Conservation (phyloP, 2,329 filamentous ascomycete species). For the Colletotrichum lini region DNA sequence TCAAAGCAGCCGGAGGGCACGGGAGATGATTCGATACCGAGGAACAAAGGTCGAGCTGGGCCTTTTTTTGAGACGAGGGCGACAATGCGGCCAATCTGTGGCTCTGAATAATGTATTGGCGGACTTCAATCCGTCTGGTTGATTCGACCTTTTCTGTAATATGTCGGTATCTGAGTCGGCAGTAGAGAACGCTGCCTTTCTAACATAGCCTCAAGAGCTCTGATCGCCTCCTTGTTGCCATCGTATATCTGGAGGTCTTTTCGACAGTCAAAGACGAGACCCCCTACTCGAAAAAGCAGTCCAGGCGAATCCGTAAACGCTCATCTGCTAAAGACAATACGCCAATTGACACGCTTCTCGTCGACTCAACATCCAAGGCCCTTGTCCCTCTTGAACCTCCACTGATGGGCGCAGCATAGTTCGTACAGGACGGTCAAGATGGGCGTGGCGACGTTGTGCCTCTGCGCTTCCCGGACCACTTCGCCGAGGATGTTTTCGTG, state of each 20-base stretch:
- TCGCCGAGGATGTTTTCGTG: slow-evolving; percentile 68
- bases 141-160: not conserved
- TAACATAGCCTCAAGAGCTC: not conserved
- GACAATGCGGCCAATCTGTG: too few relatives aligned
- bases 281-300: too few relatives aligned
- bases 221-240: not conserved
- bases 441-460: slow-evolving; percentile 62
- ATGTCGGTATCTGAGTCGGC: not conserved
- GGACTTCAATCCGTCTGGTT: not conserved
- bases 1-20: too few relatives aligned
- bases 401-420: slow-evolving; percentile 63
- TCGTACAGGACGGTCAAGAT: slow-evolving; percentile 64
- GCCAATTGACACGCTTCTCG: too few relatives aligned
- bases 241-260: not conserved
- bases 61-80: too few relatives aligned
- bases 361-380: slow-evolving; percentile 46
- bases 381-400: slow-evolving; percentile 60
- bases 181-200: not conserved
- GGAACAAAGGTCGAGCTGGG: too few relatives aligned
- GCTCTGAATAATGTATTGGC: not conserved
- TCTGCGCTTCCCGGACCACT: slow-evolving; percentile 62
- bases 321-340: too few relatives aligned
- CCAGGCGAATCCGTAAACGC: too few relatives aligned
- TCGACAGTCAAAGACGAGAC: not conserved
- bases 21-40: too few relatives aligned